phyloP scores from a whole-genome alignment of 192 early-diverging fungal species.

The Gaertneriomyces semiglobifer region DNA sequence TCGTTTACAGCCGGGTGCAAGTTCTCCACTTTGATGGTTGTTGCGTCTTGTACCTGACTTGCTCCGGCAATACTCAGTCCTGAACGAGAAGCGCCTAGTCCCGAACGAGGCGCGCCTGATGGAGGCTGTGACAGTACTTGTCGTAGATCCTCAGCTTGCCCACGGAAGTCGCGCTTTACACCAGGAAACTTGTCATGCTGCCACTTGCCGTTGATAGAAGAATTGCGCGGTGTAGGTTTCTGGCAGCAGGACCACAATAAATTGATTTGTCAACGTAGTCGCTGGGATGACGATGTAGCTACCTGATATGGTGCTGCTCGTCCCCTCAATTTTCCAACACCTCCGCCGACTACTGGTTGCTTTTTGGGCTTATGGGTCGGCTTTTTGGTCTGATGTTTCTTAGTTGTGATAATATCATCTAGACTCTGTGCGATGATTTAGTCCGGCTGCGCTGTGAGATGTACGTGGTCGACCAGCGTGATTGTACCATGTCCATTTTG shows the following conservation, averaged over 20 bases:
- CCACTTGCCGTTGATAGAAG: neutral
- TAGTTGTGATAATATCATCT: neutral
- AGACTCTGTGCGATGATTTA: neutral
- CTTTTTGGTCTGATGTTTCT: too few species aligned
- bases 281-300: neutral
- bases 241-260: neutral
- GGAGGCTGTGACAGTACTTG: neutral
- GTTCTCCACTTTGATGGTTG: neutral
- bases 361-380: neutral
- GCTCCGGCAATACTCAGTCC: neutral
- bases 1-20: constrained; percentile 4
- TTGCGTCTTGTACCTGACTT: neutral
- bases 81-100: neutral
- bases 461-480: neutral
- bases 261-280: neutral
- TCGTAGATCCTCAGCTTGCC: neutral
- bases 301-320: constrained; percentile 8
- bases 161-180: neutral
- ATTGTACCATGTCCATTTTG: constrained; percentile 11
- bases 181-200: constrained; percentile 4
- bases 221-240: neutral
- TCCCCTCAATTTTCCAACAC: neutral
- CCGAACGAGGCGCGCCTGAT: neutral
- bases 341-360: neutral
- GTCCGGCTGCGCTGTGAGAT: neutral